phyloP scores from a whole-genome alignment of 768 basidiomycete species.

The Amanita exitialis region DNA sequence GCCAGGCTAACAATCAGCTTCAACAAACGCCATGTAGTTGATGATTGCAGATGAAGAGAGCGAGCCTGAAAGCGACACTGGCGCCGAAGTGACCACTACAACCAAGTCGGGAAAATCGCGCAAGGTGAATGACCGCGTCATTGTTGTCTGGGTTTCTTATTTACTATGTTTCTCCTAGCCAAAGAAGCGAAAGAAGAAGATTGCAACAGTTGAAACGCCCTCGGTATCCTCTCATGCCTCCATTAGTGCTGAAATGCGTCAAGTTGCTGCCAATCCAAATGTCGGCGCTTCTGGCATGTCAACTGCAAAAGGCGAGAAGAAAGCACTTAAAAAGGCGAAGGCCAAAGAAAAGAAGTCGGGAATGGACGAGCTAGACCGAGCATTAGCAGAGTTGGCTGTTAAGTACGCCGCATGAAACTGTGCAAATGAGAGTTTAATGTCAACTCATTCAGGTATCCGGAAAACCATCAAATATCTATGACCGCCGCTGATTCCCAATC shows the following conservation, averaged over 20 bases:
- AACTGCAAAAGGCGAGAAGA: constrained; percentile 35
- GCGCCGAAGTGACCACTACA: constrained; percentile 16
- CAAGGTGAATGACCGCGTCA: constrained; percentile 20
- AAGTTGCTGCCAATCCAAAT: too few species aligned
- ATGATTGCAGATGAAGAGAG: background rate
- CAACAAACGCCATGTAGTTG: background rate
- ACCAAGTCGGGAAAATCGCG: constrained; percentile 23
- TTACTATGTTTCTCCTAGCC: constrained; percentile 11
- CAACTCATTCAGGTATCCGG: constrained; percentile 18
- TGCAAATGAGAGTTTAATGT: background rate
- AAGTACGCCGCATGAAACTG: constrained; percentile 37
- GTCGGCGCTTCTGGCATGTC: constrained; percentile 6
- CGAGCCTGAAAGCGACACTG: constrained; percentile 10
- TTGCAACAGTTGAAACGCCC: constrained; percentile 7
- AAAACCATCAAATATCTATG: constrained; percentile 36
- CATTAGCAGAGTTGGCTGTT: constrained; percentile 72
- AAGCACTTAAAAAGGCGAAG: constrained; percentile 53
- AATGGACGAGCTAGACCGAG: constrained; percentile 75
- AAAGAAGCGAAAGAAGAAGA: constrained; percentile 35
- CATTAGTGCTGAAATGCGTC: constrained; percentile 1
- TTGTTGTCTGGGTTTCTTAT: background rate
- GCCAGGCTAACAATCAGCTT: too few species aligned
- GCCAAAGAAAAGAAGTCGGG: constrained; percentile 57
- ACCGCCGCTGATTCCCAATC: constrained; percentile 20
- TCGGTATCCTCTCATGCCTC: background rate